Evolutionary conservation across 2,329 filamentous ascomycete species (phyloP).

Genomic region (Gnomoniopsis smithogilvyi): DNA sequence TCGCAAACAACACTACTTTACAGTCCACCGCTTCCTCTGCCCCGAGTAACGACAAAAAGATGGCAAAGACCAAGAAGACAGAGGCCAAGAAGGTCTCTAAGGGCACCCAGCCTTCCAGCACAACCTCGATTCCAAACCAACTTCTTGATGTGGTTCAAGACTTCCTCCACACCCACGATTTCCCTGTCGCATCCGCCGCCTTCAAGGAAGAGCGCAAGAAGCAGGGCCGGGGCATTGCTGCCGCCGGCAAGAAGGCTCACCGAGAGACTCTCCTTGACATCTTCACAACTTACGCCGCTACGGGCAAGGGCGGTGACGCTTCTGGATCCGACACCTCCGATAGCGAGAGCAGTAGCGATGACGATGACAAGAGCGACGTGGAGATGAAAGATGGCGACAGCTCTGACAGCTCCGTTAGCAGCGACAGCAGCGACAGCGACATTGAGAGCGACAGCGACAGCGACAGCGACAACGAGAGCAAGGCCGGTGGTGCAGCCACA

Average conservation of each 20-base stretch:
- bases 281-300: conserved; percentile 49
- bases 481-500: conserved; percentile 28
- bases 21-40: not conserved
- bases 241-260: conserved; percentile 21
- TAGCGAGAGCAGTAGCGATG: conserved; percentile 29
- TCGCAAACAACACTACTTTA: conserved; percentile 17
- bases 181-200: conserved; percentile 56
- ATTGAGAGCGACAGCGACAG: conserved; percentile 32
- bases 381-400: conserved; percentile 43
- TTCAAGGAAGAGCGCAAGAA: conserved; percentile 61
- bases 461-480: conserved; percentile 27
- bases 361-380: conserved; percentile 33
- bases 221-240: conserved; percentile 43
- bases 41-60: conserved; percentile 17
- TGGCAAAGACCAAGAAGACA: conserved; percentile 20
- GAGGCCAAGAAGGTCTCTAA: conserved; percentile 12
- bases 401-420: conserved; percentile 31
- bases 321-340: conserved; percentile 26
- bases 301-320: conserved; percentile 29
- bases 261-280: conserved; percentile 42
- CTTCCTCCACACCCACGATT: conserved; percentile 66
- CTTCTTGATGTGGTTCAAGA: conserved; percentile 64
- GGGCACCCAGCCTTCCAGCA: conserved; percentile 11
- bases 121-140: conserved; percentile 48
- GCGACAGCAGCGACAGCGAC: conserved; percentile 27